Percentiles rank a stretch among this genome's conserved stretches.
Conservation (phyloP, 257 asterid species). For the Capsicum chinense region DNA sequence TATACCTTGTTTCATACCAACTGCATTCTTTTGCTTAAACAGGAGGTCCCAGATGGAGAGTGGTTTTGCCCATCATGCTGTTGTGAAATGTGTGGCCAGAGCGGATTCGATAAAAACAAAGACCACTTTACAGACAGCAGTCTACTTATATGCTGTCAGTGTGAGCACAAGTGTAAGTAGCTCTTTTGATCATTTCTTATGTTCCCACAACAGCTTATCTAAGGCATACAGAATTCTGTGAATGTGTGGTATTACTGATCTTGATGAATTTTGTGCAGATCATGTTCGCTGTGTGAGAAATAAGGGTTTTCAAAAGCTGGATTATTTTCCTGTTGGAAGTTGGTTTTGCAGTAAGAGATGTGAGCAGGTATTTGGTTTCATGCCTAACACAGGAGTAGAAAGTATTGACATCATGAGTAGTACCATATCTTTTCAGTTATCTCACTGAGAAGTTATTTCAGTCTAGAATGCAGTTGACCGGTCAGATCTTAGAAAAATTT, state of each 20-base stretch:
- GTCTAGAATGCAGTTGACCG: conserved; percentile 14
- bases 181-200: conserved; percentile 21
- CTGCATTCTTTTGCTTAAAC: conserved; percentile 28
- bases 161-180: conserved; percentile 72
- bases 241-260: conserved; percentile 14
- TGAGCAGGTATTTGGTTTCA: conserved; percentile 52
- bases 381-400: background rate
- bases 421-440: conserved; percentile 18
- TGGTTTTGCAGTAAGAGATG: conserved; percentile 74
- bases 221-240: conserved; percentile 12
- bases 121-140: conserved; percentile 42
- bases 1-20: conserved; percentile 29
- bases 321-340: conserved; percentile 39
- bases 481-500: background rate
- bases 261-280: conserved; percentile 48
- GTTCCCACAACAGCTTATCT: conserved; percentile 1
- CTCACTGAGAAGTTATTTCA: conserved; percentile 14
- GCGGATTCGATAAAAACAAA: conserved; percentile 36
- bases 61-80: conserved; percentile 91
- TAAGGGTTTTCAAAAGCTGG: conserved; percentile 40
- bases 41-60: conserved; percentile 81
- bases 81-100: conserved; percentile 62
- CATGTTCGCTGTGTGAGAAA: conserved; percentile 58
- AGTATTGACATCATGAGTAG: conserved; percentile 12
- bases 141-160: conserved; percentile 56